Evolutionary conservation across 2,329 filamentous ascomycete genomes (phyloP).

Genomic region (Pseudopithomyces chartarum): DNA sequence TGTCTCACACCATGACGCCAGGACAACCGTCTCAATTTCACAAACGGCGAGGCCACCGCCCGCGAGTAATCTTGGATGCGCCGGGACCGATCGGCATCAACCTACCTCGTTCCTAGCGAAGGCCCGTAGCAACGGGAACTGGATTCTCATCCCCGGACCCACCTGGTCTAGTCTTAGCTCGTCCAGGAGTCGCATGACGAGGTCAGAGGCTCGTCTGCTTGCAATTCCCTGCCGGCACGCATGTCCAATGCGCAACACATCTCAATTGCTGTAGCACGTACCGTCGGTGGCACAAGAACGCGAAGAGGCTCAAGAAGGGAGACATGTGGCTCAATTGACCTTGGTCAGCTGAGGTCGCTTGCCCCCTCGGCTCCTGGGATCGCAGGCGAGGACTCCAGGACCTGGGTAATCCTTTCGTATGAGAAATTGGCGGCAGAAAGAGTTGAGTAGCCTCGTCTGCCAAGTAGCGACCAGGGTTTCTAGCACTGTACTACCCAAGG

Average conservation of each 20-base stretch:
- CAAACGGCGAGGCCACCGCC: slow-evolving; percentile 21
- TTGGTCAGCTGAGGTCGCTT: slow-evolving; percentile 17
- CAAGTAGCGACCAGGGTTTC: slow-evolving; percentile 4
- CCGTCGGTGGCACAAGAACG: neutral
- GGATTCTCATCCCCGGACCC: slow-evolving; percentile 45
- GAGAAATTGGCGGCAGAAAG: slow-evolving; percentile 17
- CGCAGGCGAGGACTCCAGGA: neutral
- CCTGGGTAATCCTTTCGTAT: slow-evolving; percentile 14
- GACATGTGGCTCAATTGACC: neutral
- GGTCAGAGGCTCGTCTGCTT: slow-evolving; percentile 7
- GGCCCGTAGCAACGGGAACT: slow-evolving; percentile 35
- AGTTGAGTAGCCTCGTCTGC: slow-evolving; percentile 5
- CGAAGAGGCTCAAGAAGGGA: neutral
- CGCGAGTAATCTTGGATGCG: slow-evolving; percentile 33
- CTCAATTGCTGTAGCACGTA: neutral
- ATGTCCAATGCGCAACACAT: slow-evolving; percentile 3
- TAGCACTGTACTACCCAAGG: neutral
- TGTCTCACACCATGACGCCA: slow-evolving; percentile 28
- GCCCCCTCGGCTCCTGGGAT: slow-evolving; percentile 24
- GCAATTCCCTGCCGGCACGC: neutral
- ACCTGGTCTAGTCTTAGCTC: slow-evolving; percentile 22
- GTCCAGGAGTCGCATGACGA: slow-evolving; percentile 17
- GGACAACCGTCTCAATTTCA: slow-evolving; percentile 20
- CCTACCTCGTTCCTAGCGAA: slow-evolving; percentile 41
- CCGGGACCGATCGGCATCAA: slow-evolving; percentile 34